Base-by-base conservation (phyloP, 2,329 filamentous ascomycete species). In the Cladorrhinum sp. region DNA sequence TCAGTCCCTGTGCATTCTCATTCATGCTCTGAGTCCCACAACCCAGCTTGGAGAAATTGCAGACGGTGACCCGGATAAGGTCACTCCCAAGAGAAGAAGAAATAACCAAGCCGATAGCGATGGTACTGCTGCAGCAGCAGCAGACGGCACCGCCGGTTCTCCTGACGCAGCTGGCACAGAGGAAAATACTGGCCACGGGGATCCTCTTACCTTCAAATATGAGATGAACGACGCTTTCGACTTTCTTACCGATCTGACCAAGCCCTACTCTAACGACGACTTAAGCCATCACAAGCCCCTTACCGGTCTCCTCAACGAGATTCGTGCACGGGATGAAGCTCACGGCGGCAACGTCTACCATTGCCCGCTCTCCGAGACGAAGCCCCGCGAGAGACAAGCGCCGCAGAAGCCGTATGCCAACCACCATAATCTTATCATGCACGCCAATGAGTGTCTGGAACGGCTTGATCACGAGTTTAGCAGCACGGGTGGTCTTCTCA, bases 391-490 rank as follows among this genome's bases (percentile, higher is more conserved):
- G 16, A 55, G 59, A 3, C 70, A 70, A 23, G 41, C 66, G 59
- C 9, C 70, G 66, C 41, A 57, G 24, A 63, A 62, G 25, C 79
- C 78, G 2, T 82, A 78, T 60, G 74, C 76, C 53, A 77, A 73
- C 57, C 81, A 84, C 63, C 74, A 79, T 63, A 76, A 76, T 29
- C 76, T 86, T 16, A 72, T 84, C 25, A 75, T 78, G 73, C 84
- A 86, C 68, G 83, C 84, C 61, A 86, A 86, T 67, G 77, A 81
- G 61, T 81, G 83, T 55, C 79, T 87, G 5, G 83, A 86, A 72
- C 75, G 81, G 1, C 77, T 87, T 6, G 84, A 87, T 64, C 82
- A 86, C 67, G 83, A 86, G 69, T 83, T 80, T 66, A 76, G 77
- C 49, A 74, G 78, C 24, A 80, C 81, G 36, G 84, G 84, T 16